Evolutionary conservation across 2,329 filamentous ascomycete genomes (phyloP).

Genomic region (Endoconidiophora laricicola): DNA sequence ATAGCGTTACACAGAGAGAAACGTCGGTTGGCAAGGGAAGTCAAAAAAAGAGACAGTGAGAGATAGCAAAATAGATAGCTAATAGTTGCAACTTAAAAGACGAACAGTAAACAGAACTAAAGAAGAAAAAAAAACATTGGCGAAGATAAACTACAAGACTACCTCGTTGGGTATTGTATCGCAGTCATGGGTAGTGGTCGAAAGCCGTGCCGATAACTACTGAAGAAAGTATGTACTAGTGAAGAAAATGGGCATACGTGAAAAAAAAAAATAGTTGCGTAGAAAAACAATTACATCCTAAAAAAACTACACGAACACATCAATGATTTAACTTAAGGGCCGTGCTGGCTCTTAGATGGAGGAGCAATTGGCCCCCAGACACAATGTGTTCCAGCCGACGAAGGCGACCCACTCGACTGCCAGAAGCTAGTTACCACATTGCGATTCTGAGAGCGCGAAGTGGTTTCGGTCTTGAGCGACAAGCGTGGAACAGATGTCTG

Average conservation of each 20-base stretch:
- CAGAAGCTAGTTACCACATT: too few relatives aligned
- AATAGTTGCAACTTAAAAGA: not conserved
- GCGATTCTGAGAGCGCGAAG: too few relatives aligned
- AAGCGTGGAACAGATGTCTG: too few relatives aligned
- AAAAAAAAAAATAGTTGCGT: not conserved
- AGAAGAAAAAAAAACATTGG: not conserved
- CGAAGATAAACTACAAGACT: not conserved
- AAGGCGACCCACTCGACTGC: not conserved
- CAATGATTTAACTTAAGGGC: not conserved
- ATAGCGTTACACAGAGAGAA: slow-evolving; percentile 7
- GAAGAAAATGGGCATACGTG: not conserved
- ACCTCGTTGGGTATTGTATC: too few relatives aligned
- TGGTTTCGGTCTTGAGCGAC: too few relatives aligned
- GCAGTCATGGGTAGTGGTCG: too few relatives aligned
- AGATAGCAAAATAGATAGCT: not conserved
- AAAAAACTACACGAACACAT: too few relatives aligned
- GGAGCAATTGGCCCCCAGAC: slow-evolving; percentile 19
- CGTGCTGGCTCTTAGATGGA: slow-evolving; percentile 19
- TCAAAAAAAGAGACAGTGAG: not conserved
- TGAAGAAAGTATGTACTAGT: too few relatives aligned
- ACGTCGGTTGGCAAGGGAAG: not conserved
- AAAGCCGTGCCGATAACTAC: too few relatives aligned
- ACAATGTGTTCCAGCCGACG: slow-evolving; percentile 10
- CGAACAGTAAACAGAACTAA: not conserved
- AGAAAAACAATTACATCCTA: not conserved